Evolutionary conservation across 75 land plant species (phyloP).

Genomic region (Larix kaempferi): DNA sequence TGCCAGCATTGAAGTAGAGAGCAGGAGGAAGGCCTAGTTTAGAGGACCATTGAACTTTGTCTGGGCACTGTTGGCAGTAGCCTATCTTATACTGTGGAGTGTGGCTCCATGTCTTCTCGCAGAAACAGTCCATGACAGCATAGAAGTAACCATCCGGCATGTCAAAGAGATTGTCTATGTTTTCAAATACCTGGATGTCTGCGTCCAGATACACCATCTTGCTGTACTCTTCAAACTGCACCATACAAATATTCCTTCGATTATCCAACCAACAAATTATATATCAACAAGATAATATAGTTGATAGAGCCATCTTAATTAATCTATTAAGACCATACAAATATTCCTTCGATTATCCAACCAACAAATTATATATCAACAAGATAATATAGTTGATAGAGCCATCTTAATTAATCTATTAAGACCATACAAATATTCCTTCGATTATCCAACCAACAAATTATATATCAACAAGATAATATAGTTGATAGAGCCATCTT

Average conservation of each 20-base stretch:
- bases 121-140: slow-evolving; percentile 83
- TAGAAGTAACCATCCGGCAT: slow-evolving; percentile 53
- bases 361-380: too few species aligned
- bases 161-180: slow-evolving; percentile 72
- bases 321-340: too few species aligned
- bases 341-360: too few species aligned
- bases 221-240: slow-evolving; percentile 57
- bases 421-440: too few species aligned
- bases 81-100: slow-evolving; percentile 64
- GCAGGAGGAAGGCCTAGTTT: slow-evolving; percentile 47
- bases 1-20: slow-evolving; percentile 80
- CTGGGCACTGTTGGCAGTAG: slow-evolving; percentile 82
- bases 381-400: too few species aligned
- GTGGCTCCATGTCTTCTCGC: slow-evolving; percentile 81
- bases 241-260: background rate
- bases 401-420: too few species aligned
- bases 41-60: slow-evolving; percentile 46
- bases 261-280: too few species aligned
- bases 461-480: too few species aligned
- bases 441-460: too few species aligned
- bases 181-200: slow-evolving; percentile 73
- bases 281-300: too few species aligned
- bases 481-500: too few species aligned
- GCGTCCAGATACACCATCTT: slow-evolving; percentile 78
- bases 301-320: too few species aligned